Evolutionary conservation across 2,329 filamentous ascomycete species (phyloP).

Genomic region (Fusarium armeniacum): DNA sequence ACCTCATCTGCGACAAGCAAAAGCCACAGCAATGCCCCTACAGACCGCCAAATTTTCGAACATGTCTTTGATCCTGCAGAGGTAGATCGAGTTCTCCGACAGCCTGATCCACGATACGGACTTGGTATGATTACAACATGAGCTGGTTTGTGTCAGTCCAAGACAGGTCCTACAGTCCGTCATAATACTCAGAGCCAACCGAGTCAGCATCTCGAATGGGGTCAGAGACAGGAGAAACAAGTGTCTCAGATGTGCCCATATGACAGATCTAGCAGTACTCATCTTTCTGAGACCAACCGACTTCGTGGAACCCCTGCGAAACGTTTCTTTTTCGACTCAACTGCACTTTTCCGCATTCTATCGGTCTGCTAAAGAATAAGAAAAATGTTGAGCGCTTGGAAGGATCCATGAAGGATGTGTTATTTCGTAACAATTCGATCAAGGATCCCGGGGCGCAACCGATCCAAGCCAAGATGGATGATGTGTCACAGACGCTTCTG

Average conservation of each 20-base stretch:
- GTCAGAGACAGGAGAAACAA: conserved; percentile 23
- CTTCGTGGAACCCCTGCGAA: conserved; percentile 42
- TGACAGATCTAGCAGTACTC: conserved; percentile 28
- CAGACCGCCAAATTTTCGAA: conserved; percentile 68
- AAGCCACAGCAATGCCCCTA: conserved; percentile 51
- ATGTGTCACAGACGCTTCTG: conserved; percentile 17
- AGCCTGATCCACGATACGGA: conserved; percentile 68
- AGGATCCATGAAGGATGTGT: conserved; percentile 30
- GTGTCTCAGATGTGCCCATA: conserved; percentile 31
- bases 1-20: conserved; percentile 51
- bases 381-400: conserved; percentile 36
- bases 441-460: conserved; percentile 9
- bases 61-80: conserved; percentile 65
- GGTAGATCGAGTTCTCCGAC: conserved; percentile 64
- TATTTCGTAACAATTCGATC: conserved; percentile 2
- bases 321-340: conserved; percentile 38
- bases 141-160: conserved; percentile 33
- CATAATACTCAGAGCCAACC: conserved; percentile 12
- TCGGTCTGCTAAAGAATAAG: conserved; percentile 37
- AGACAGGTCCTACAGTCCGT: conserved; percentile 14
- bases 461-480: conserved; percentile 1
- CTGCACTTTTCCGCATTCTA: conserved; percentile 39
- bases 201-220: conserved; percentile 18
- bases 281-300: conserved; percentile 38
- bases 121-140: conserved; percentile 65